Evolutionary conservation across 2,329 filamentous ascomycete species (phyloP).

Genomic region (Alternaria sp.): DNA sequence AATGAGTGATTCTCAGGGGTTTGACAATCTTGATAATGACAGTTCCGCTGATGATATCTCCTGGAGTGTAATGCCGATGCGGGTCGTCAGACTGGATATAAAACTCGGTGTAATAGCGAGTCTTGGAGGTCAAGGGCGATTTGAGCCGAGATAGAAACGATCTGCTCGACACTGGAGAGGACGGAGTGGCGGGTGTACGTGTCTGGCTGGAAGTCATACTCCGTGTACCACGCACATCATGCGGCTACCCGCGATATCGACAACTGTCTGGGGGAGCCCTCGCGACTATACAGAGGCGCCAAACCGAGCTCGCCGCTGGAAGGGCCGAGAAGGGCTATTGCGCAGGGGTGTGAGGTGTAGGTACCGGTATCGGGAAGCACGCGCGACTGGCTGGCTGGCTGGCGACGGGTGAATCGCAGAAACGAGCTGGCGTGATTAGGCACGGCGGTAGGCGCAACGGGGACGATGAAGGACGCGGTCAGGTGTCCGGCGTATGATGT

Average conservation of each 20-base stretch:
- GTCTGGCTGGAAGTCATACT: constrained; percentile 52
- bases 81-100: constrained; percentile 79
- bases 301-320: constrained; percentile 4
- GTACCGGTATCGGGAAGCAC: not conserved
- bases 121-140: constrained; percentile 62
- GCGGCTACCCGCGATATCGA: constrained; percentile 45
- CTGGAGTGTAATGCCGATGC: constrained; percentile 77
- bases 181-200: constrained; percentile 42
- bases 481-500: constrained; percentile 18
- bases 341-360: not conserved
- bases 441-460: not conserved
- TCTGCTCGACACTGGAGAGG: constrained; percentile 37
- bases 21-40: constrained; percentile 78
- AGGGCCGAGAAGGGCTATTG: not conserved
- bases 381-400: constrained; percentile 5
- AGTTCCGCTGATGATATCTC: constrained; percentile 76
- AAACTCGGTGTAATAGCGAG: constrained; percentile 78
- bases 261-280: constrained; percentile 15
- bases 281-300: constrained; percentile 5
- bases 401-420: not conserved
- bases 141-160: constrained; percentile 63
- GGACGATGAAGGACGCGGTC: constrained; percentile 10
- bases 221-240: constrained; percentile 49
- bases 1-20: constrained; percentile 78
- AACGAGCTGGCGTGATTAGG: not conserved